Percentiles rank a stretch among this genome's conserved stretches.
Conservation (phyloP, 2,329 filamentous ascomycete species). For the Diatrype stigma region DNA sequence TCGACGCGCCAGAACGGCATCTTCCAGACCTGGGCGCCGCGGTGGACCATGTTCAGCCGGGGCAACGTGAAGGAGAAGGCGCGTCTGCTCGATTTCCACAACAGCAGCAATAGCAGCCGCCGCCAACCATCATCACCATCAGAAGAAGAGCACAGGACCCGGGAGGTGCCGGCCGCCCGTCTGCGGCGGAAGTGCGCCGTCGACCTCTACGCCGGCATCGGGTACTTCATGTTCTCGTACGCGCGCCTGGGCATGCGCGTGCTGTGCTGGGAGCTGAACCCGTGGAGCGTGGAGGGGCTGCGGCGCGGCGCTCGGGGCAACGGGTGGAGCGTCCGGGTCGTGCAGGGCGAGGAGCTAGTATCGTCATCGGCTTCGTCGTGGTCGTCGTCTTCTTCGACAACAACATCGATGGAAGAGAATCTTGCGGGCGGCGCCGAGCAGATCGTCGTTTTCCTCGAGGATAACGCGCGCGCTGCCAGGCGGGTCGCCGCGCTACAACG, state of each 20-base stretch:
- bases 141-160: not conserved
- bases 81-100: conserved; percentile 57
- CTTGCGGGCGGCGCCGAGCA: conserved; percentile 42
- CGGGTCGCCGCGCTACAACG: conserved; percentile 33
- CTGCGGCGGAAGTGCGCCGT: conserved; percentile 48
- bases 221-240: conserved; percentile 90
- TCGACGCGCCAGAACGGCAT: conserved; percentile 75
- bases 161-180: not conserved
- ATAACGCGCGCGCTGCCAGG: conserved; percentile 53
- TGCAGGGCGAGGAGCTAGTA: conserved; percentile 38
- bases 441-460: conserved; percentile 66
- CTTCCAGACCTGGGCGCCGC: conserved; percentile 78
- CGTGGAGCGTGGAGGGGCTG: conserved; percentile 81
- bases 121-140: conserved; percentile 31
- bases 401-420: conserved; percentile 29
- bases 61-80: conserved; percentile 90
- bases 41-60: conserved; percentile 90
- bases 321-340: conserved; percentile 57
- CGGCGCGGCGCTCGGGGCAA: conserved; percentile 69
- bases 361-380: too few relatives aligned
- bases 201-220: conserved; percentile 89
- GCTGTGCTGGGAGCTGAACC: conserved; percentile 86
- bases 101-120: not conserved
- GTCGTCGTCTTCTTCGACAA: too few relatives aligned
- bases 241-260: conserved; percentile 66